Evolutionary conservation across 306 rosid genomes (phyloP).

Genomic region (Canavalia gladiata): DNA sequence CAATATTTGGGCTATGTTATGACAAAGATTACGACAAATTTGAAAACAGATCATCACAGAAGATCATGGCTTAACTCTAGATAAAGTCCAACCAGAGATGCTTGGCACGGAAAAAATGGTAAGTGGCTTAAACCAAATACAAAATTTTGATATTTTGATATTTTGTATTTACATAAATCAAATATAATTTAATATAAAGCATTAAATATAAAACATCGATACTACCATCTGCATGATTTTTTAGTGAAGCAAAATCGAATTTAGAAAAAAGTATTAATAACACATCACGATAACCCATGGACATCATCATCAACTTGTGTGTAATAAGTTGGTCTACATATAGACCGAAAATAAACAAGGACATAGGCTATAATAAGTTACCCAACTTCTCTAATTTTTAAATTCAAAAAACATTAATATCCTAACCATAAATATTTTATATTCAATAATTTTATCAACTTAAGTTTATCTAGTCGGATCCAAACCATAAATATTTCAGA

Average conservation of each 20-base stretch:
- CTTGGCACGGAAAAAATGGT: slow-evolving; percentile 95
- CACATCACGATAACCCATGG: too few species aligned
- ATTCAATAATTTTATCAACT: background rate
- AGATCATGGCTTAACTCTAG: slow-evolving; percentile 85
- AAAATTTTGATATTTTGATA: too few species aligned
- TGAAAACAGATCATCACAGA: slow-evolving; percentile 76
- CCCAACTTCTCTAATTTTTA: background rate
- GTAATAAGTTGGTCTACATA: background rate
- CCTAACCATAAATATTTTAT: background rate
- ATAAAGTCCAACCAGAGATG: slow-evolving; percentile 78
- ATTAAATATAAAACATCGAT: too few species aligned
- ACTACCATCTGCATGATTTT: too few species aligned
- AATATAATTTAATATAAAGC: too few species aligned
- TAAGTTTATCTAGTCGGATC: background rate
- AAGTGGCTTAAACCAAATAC: slow-evolving; percentile 46
- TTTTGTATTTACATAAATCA: too few species aligned
- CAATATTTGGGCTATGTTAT: slow-evolving; percentile 13
- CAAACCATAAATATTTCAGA: background rate
- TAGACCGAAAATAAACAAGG: background rate
- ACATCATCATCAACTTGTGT: too few species aligned
- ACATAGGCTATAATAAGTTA: background rate
- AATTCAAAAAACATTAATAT: too few species aligned
- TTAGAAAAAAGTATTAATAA: too few species aligned
- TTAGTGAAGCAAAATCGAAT: too few species aligned
- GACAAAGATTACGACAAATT: slow-evolving; percentile 39